Percentiles rank a stretch among this genome's conserved stretches.
These are phyloP conservation scores for Pestalotiopsis sp. DNA, from an alignment of 2,329 filamentous ascomycete genomes.

Conservation along the genomic window DNA sequence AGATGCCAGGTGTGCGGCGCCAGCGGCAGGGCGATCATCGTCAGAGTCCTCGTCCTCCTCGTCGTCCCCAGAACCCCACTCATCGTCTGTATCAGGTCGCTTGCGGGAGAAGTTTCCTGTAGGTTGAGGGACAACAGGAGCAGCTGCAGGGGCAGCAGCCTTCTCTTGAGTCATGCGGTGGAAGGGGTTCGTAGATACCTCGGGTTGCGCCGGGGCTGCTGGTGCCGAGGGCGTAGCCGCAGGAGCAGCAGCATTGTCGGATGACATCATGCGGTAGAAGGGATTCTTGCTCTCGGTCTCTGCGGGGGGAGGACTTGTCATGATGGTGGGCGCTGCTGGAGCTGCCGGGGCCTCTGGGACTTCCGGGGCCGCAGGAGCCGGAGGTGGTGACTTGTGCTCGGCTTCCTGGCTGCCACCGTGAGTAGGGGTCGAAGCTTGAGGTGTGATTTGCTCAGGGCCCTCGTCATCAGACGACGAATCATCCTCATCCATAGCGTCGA, in stretches of 20 bases:
- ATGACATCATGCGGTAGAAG: conserved; percentile 85
- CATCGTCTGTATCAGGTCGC: conserved; percentile 60
- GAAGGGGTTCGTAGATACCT: conserved; percentile 92
- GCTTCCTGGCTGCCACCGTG: conserved; percentile 56
- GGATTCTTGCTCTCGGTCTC: conserved; percentile 89
- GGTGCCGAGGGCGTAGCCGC: conserved; percentile 42
- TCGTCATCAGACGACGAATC: conserved; percentile 81
- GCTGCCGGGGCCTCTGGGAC: conserved; percentile 45
- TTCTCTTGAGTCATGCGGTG: conserved; percentile 77
- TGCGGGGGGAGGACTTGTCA: conserved; percentile 47
- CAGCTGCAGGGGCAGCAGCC: conserved; percentile 42
- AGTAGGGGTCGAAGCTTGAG: conserved; percentile 62
- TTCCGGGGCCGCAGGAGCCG: conserved; percentile 52
- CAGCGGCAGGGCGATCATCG: conserved; percentile 77
- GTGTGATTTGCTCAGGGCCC: conserved; percentile 69
- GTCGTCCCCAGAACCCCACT: conserved; percentile 81
- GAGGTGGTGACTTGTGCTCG: conserved; percentile 56
- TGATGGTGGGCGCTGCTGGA: background rate
- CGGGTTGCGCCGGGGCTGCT: conserved; percentile 43
- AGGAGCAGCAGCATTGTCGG: conserved; percentile 51
- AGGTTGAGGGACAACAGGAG: conserved; percentile 44
- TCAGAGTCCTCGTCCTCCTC: conserved; percentile 72
- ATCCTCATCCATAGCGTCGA: conserved; percentile 75
- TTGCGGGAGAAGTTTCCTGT: conserved; percentile 56
- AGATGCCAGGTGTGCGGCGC: conserved; percentile 88